Percentiles rank a stretch among this genome's conserved stretches.
Evolutionary conservation across 2,329 filamentous ascomycete species (phyloP).

Genomic region (Ceratocystis diversiconidia): DNA sequence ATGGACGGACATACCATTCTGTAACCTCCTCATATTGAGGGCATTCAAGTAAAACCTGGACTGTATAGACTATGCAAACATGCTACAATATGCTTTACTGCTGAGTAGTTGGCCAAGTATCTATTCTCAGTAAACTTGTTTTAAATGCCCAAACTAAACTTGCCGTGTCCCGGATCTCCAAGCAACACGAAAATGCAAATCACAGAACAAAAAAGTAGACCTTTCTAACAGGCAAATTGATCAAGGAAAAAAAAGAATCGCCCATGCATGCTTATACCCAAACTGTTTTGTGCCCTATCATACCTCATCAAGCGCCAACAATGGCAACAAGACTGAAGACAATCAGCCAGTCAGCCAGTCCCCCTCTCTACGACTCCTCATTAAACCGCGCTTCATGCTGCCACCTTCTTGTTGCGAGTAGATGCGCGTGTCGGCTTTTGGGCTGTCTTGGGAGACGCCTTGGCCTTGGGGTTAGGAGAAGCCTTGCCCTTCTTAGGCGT

Average conservation of each 20-base stretch:
- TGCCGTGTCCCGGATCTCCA: slow-evolving; percentile 11
- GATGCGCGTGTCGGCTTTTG: slow-evolving; percentile 17
- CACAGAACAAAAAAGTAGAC: slow-evolving; percentile 17
- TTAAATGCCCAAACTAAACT: slow-evolving; percentile 17
- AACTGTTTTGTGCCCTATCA: slow-evolving; percentile 8
- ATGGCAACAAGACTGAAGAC: background rate
- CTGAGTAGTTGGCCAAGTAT: background rate
- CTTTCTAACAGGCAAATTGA: slow-evolving; percentile 6
- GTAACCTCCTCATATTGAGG: background rate
- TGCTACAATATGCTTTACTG: background rate
- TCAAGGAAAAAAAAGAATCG: slow-evolving; percentile 14
- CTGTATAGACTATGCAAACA: background rate
- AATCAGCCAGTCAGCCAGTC: background rate
- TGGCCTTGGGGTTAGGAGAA: slow-evolving; percentile 30
- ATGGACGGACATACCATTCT: slow-evolving; percentile 39
- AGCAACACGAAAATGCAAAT: slow-evolving; percentile 17
- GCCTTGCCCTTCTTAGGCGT: slow-evolving; percentile 27
- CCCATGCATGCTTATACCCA: slow-evolving; percentile 14
- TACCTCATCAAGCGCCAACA: slow-evolving; percentile 7
- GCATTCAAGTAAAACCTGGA: background rate
- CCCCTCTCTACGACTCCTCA: background rate
- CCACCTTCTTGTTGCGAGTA: slow-evolving; percentile 17
- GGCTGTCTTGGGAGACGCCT: slow-evolving; percentile 20
- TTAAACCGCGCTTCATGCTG: slow-evolving; percentile 1
- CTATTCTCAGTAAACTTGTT: slow-evolving; percentile 17